These are phyloP conservation scores for Leucosporidium yakuticum DNA, from an alignment of 768 basidiomycete genomes.

Conservation along the genomic window DNA sequence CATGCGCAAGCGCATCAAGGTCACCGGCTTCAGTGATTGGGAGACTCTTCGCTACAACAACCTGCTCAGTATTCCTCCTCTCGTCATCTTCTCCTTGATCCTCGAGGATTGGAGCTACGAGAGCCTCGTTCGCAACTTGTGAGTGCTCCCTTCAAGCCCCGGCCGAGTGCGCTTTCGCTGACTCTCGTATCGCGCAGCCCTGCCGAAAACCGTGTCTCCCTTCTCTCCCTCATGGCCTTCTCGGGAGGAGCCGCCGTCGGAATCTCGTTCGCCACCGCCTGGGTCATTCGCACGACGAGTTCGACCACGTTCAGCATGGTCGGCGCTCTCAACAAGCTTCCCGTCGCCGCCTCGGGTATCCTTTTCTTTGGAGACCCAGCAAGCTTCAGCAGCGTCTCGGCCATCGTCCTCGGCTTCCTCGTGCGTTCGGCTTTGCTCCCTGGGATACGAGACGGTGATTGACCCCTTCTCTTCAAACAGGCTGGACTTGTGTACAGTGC, in stretches of 20 bases:
- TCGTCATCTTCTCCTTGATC: slow-evolving; percentile 71
- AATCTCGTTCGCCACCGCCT: slow-evolving; percentile 93
- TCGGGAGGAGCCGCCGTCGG: slow-evolving; percentile 97
- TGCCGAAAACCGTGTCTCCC: slow-evolving; percentile 63
- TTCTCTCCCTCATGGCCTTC: slow-evolving; percentile 83
- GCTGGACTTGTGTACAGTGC: too few species aligned
- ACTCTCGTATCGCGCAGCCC: slow-evolving; percentile 56
- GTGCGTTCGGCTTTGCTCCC: background rate
- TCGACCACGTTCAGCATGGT: slow-evolving; percentile 99
- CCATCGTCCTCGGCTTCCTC: slow-evolving; percentile 72
- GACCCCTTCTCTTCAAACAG: too few species aligned
- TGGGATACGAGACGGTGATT: too few species aligned
- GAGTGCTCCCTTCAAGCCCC: slow-evolving; percentile 43
- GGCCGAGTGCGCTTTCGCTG: background rate
- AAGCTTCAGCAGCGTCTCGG: slow-evolving; percentile 79
- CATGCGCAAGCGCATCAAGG: slow-evolving; percentile 95
- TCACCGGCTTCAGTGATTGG: slow-evolving; percentile 86
- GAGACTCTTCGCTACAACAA: slow-evolving; percentile 99
- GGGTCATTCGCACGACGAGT: slow-evolving; percentile 92
- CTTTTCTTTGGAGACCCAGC: slow-evolving; percentile 89
- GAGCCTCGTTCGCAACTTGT: slow-evolving; percentile 82
- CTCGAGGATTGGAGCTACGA: slow-evolving; percentile 82
- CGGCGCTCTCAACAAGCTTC: slow-evolving; percentile 92
- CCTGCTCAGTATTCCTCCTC: slow-evolving; percentile 83
- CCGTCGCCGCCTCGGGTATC: slow-evolving; percentile 98